A percentile compares a stretch with the other conserved stretches of the same genome.
phyloP scores from a whole-genome alignment of 2,329 filamentous ascomycete species.

The Fusarium azukiicola region DNA sequence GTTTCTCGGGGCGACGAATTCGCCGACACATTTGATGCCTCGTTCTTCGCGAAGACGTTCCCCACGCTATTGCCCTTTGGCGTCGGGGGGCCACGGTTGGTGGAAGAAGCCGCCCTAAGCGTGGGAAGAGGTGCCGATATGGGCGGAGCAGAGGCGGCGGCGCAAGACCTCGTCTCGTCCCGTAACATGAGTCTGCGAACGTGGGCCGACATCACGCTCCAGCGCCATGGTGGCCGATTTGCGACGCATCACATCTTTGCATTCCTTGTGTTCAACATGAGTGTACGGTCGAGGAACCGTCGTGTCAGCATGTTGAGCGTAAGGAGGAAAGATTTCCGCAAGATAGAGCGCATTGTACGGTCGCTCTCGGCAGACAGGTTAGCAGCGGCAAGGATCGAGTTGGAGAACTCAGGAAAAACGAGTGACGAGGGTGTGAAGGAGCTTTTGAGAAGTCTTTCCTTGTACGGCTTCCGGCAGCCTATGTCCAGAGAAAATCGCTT shows the following conservation, averaged over 20 bases:
- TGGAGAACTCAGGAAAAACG: background rate
- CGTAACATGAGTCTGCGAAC: too few relatives aligned
- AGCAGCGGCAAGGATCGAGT: background rate
- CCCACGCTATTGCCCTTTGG: slow-evolving; percentile 38
- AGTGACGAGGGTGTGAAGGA: background rate
- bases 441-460: background rate
- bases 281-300: slow-evolving; percentile 14
- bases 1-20: slow-evolving; percentile 32
- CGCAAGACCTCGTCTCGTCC: background rate
- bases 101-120: too few relatives aligned
- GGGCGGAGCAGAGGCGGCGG: background rate
- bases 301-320: slow-evolving; percentile 11
- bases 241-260: slow-evolving; percentile 16
- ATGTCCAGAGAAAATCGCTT: slow-evolving; percentile 17
- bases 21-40: slow-evolving; percentile 31
- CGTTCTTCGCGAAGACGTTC: slow-evolving; percentile 40
- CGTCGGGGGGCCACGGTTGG: slow-evolving; percentile 24
- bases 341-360: background rate
- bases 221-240: slow-evolving; percentile 17
- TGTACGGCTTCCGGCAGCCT: slow-evolving; percentile 3
- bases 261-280: slow-evolving; percentile 27
- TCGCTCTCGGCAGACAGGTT: background rate
- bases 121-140: too few relatives aligned
- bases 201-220: background rate
- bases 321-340: background rate